These are phyloP conservation scores for Stramenopiles sp. DNA, from an alignment of 352 stramenopile genomes.

Conservation along the genomic window DNA sequence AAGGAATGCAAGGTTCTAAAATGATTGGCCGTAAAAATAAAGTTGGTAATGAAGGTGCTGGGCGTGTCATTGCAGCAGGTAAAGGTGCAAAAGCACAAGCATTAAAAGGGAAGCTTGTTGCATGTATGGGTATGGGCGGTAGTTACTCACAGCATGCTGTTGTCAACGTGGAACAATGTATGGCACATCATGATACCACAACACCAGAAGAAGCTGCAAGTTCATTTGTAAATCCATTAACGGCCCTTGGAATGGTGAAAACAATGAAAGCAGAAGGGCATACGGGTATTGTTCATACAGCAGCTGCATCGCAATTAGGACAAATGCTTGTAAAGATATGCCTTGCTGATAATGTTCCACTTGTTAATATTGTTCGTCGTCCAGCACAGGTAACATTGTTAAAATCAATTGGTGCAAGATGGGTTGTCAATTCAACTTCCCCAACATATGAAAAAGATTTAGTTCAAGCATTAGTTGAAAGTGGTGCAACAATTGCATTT, in stretches of 20 bases:
- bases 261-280: neutral
- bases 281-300: constrained; percentile 13
- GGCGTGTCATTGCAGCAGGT: neutral
- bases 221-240: neutral
- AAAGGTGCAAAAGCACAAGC: neutral
- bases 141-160: neutral
- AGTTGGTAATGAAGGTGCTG: neutral
- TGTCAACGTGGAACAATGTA: neutral
- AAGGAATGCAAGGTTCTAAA: neutral
- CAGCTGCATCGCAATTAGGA: constrained; percentile 17
- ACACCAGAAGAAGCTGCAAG: neutral
- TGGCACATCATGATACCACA: neutral
- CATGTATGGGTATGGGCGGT: neutral
- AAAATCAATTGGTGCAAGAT: constrained; percentile 12
- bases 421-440: constrained; percentile 12
- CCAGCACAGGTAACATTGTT: constrained; percentile 20
- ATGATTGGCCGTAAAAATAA: neutral
- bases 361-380: constrained; percentile 20
- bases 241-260: neutral
- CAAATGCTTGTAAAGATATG: constrained; percentile 17
- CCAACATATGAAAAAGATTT: neutral
- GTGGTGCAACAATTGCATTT: neutral
- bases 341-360: constrained; percentile 11
- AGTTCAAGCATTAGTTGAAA: neutral
- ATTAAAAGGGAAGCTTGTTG: neutral